These are phyloP conservation scores for Candida sojae DNA, from an alignment of 1,139 yeast species.

Conservation along the genomic window DNA sequence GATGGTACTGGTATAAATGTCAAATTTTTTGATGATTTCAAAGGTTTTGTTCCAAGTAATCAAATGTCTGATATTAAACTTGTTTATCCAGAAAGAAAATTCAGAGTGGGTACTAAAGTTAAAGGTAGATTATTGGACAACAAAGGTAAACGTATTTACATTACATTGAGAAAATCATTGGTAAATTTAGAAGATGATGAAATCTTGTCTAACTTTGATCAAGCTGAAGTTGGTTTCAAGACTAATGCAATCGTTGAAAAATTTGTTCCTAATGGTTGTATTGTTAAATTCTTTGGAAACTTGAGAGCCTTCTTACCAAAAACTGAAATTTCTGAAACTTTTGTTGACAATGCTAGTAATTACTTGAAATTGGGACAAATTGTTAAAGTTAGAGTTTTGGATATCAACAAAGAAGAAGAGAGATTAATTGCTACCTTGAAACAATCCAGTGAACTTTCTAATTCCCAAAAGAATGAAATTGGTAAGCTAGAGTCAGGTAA, in stretches of 20 bases:
- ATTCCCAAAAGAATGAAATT: constrained; percentile 50
- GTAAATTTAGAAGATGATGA: constrained; percentile 67
- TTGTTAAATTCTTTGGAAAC: constrained; percentile 80
- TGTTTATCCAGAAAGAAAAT: constrained; percentile 89
- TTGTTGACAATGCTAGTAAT: constrained; percentile 74
- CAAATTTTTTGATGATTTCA: constrained; percentile 64
- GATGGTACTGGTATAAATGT: constrained; percentile 67
- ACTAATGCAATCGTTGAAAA: constrained; percentile 76
- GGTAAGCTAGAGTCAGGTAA: constrained; percentile 59
- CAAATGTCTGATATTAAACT: constrained; percentile 86
- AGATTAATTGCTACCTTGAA: constrained; percentile 75
- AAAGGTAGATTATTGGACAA: constrained; percentile 64
- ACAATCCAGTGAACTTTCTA: constrained; percentile 56
- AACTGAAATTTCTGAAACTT: constrained; percentile 87
- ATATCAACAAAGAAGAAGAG: constrained; percentile 54
- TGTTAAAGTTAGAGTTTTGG: constrained; percentile 65
- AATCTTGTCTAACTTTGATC: constrained; percentile 51
- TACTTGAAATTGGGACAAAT: constrained; percentile 85
- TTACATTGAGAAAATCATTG: constrained; percentile 82
- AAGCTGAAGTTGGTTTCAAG: constrained; percentile 58
- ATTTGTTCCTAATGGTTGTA: constrained; percentile 75
- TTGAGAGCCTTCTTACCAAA: constrained; percentile 81
- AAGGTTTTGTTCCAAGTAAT: constrained; percentile 70
- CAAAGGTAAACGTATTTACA: constrained; percentile 44
- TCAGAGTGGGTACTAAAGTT: constrained; percentile 78